Base-by-base conservation (phyloP, 225 moss, liverwort and hornwort species). In the Marchantia paleacea region DNA sequence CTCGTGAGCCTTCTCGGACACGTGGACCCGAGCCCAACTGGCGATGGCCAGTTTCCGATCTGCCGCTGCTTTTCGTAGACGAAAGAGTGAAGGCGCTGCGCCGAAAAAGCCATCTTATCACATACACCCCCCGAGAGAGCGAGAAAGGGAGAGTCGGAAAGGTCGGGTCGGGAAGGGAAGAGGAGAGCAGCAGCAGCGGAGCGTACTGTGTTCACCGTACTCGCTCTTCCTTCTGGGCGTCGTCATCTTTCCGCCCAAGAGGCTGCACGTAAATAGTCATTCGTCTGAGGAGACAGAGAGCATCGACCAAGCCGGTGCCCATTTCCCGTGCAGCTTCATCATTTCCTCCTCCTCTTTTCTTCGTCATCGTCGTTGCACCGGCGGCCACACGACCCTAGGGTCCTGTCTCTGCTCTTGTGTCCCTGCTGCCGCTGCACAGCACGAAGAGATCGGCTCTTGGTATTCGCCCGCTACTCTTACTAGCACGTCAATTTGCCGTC, bases 371-470 rank as follows among this genome's bases (percentile, higher is more conserved):
- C 25, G 19, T 12, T 52, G 52, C 26, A 53, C 55, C 24, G 26
- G 54, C 53, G 74, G 55, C 16, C 7, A 11, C 54, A 28, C 72
- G 72, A 50, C 24, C 51, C 74, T 54, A 55, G 47, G 51, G 52
- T 2, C 74, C 7, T 50, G 2, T 24, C 54, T 72, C 16, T 15
- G 53, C 4, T 55, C 55, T n/a, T 19, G 74, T 26, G 15, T 13
- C 14, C 55, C 7, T 54, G 22, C 7, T n/a, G 22, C n/a, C 55
- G 28, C 51, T 28, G 7, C n/a, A 4, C 65, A 25, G 65, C n/a
- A 6, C 55, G 74, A 55, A 18, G 55, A 53, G 54, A 74, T 74
- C 53, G 74, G 74, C 52, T 73, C 52, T 52, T 73, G 73, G 52
- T 74, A 74, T 74, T 13, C 51, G 25, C 26, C n/a, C 0, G 53